A percentile compares a stretch with the other conserved stretches of the same genome.
These are phyloP conservation scores for Neonectria sp. DNA, from an alignment of 2,329 filamentous ascomycete species.

Conservation along the genomic window DNA sequence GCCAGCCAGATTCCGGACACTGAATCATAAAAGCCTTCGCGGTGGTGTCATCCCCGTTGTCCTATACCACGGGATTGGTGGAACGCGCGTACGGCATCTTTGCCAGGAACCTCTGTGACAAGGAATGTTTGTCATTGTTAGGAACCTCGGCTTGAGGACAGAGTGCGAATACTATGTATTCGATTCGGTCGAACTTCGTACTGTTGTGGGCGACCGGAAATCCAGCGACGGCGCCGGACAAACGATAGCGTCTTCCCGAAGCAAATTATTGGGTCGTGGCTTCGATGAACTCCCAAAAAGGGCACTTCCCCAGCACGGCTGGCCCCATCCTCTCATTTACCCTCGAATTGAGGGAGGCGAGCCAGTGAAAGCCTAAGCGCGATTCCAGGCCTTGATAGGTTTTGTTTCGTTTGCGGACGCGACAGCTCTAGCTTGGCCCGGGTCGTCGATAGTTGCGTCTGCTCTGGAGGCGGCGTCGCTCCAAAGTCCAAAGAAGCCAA, in stretches of 20 bases:
- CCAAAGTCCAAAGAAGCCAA: conserved; percentile 14
- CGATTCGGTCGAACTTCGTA: neutral
- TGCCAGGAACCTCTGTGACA: neutral
- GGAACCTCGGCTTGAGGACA: neutral
- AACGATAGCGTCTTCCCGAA: neutral
- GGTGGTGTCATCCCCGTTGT: neutral
- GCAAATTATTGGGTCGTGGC: neutral
- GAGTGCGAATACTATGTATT: neutral
- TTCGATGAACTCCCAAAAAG: neutral
- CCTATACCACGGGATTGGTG: neutral
- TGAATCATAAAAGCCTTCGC: neutral
- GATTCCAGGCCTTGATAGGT: conserved; percentile 39
- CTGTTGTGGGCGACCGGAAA: neutral
- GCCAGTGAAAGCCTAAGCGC: conserved; percentile 10
- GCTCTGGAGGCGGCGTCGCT: conserved; percentile 19
- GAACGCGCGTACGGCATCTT: neutral
- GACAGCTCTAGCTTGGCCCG: conserved; percentile 28
- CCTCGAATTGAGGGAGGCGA: conserved; percentile 11
- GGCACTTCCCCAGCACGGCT: neutral
- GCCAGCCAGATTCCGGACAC: neutral
- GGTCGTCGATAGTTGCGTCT: conserved; percentile 33
- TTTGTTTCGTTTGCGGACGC: conserved; percentile 39
- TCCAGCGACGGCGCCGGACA: neutral
- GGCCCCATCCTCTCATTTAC: neutral
- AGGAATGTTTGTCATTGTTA: neutral